These are phyloP conservation scores for Podaxis mareebaensis DNA, from an alignment of 768 basidiomycete genomes.

Conservation along the genomic window DNA sequence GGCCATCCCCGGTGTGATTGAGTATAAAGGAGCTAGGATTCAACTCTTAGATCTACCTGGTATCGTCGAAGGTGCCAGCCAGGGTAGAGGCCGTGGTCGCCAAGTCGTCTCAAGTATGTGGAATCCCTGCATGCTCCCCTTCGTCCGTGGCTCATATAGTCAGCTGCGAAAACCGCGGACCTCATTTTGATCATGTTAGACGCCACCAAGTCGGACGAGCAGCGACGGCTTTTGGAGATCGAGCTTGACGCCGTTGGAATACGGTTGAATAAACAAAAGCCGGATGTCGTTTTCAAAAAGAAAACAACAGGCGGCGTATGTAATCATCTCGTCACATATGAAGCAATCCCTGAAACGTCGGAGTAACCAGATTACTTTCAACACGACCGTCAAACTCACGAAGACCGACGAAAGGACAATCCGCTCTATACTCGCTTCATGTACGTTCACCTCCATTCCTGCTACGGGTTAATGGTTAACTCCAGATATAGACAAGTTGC, in stretches of 20 bases:
- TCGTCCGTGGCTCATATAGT: neutral
- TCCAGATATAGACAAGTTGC: constrained; percentile 68
- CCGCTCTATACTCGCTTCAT: constrained; percentile 86
- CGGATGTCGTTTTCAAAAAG: constrained; percentile 94
- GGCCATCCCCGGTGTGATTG: constrained; percentile 97
- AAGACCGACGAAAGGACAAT: constrained; percentile 96
- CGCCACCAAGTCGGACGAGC: constrained; percentile 91
- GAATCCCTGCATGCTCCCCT: neutral
- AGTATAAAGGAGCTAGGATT: constrained; percentile 89
- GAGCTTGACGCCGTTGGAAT: constrained; percentile 98
- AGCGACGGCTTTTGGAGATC: constrained; percentile 82
- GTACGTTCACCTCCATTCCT: constrained; percentile 39
- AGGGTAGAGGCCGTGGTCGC: constrained; percentile 88
- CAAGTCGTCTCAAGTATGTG: constrained; percentile 91
- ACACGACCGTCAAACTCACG: constrained; percentile 90
- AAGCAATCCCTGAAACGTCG: constrained; percentile 11
- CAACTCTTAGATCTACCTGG: constrained; percentile 95
- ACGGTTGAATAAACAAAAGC: constrained; percentile 84
- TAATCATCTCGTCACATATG: constrained; percentile 16
- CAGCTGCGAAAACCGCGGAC: constrained; percentile 88
- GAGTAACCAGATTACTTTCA: constrained; percentile 75
- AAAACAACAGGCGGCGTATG: constrained; percentile 90
- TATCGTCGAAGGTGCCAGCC: constrained; percentile 92
- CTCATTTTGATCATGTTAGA: constrained; percentile 93
- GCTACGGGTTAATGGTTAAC: neutral